These are phyloP conservation scores for Xylaria sp. DNA, from an alignment of 2,329 filamentous ascomycete species.

Conservation along the genomic window DNA sequence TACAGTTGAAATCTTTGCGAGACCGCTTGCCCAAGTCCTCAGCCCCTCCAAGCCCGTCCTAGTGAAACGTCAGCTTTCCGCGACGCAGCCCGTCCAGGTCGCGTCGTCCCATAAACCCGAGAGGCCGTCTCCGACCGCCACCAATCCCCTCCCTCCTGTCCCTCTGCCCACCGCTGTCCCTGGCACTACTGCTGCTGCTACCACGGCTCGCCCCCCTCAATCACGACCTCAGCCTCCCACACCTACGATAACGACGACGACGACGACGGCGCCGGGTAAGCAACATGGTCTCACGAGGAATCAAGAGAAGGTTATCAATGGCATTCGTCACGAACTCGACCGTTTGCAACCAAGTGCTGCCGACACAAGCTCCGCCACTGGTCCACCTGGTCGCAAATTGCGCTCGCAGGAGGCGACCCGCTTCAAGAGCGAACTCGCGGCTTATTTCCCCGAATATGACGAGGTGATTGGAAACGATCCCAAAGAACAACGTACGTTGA, in stretches of 20 bases:
- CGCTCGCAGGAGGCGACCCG: constrained; percentile 86
- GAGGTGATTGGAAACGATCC: constrained; percentile 89
- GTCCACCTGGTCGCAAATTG: constrained; percentile 78
- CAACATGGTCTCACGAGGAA: constrained; percentile 57
- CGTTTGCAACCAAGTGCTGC: constrained; percentile 61
- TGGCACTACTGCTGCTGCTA: constrained; percentile 22
- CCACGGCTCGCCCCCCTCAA: constrained; percentile 28
- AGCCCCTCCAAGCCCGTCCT: constrained; percentile 44
- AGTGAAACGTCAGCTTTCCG: constrained; percentile 41
- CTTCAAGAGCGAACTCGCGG: constrained; percentile 89
- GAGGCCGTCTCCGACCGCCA: constrained; percentile 38
- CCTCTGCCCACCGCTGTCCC: constrained; percentile 37
- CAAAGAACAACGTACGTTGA: constrained; percentile 76
- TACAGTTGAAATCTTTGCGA: constrained; percentile 61
- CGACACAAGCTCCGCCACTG: constrained; percentile 53
- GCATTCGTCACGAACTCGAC: constrained; percentile 69
- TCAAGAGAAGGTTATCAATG: constrained; percentile 68
- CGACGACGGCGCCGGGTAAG: constrained; percentile 42
- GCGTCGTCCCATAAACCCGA: constrained; percentile 41
- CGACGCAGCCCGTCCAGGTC: constrained; percentile 34
- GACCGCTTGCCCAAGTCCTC: constrained; percentile 41
- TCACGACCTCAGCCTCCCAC: constrained; percentile 37
- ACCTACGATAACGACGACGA: not conserved
- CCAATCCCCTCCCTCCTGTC: constrained; percentile 30
- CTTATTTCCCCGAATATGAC: constrained; percentile 94